Conservation (phyloP, 208 protist genomes). For the Crithidia acanthocephali region DNA sequence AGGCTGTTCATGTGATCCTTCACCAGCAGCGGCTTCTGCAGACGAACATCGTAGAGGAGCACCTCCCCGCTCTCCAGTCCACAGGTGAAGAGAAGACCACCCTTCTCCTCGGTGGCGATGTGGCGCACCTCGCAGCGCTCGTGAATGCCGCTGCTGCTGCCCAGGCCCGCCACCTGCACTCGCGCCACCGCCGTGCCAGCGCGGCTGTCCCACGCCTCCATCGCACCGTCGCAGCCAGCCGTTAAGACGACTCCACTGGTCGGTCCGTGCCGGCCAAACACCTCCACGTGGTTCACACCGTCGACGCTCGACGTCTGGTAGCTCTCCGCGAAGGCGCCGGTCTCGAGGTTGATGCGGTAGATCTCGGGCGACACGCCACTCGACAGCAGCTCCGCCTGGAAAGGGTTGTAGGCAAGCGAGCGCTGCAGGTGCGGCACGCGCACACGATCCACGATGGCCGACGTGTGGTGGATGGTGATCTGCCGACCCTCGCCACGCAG, state of each 20-base stretch:
- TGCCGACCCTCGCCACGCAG: conserved; percentile 78
- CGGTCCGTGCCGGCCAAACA: conserved; percentile 58
- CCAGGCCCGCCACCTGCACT: conserved; percentile 46
- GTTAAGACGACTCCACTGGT: conserved; percentile 68
- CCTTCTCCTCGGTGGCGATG: conserved; percentile 67
- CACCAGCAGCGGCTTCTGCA: conserved; percentile 84
- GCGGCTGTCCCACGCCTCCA: conserved; percentile 88
- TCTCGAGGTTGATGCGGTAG: conserved; percentile 85
- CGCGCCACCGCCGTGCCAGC: conserved; percentile 47
- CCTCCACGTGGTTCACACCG: conserved; percentile 76
- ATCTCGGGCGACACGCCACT: conserved; percentile 78
- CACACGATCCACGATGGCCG: conserved; percentile 76
- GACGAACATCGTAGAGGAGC: conserved; percentile 87
- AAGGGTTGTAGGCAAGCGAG: conserved; percentile 73
- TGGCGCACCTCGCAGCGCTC: conserved; percentile 62
- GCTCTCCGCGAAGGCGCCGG: conserved; percentile 81
- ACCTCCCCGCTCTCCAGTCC: conserved; percentile 84
- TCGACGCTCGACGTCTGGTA: conserved; percentile 66
- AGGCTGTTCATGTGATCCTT: conserved; percentile 97
- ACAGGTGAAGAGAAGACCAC: conserved; percentile 84
- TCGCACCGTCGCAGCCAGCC: conserved; percentile 72
- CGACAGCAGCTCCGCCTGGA: conserved; percentile 77
- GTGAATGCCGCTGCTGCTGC: conserved; percentile 39
- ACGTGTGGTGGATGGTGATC: conserved; percentile 87
- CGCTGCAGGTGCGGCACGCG: conserved; percentile 88